Percentiles rank a stretch among this genome's conserved stretches.
phyloP scores from a whole-genome alignment of 306 rosid species.

The Dalbergia oliveri region DNA sequence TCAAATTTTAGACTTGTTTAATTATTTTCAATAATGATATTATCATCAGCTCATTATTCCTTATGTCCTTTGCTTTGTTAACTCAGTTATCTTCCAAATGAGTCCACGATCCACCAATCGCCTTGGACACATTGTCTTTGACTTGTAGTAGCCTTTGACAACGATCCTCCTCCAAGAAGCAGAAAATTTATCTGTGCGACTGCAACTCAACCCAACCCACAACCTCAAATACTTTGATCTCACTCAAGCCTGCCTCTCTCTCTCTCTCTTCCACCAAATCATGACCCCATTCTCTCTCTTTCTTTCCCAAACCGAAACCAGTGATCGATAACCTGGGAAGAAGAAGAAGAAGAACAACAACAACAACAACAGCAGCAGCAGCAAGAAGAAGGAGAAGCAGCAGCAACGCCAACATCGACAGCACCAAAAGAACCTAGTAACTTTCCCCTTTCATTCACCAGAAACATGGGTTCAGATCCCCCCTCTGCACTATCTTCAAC shows the following conservation, averaged over 20 bases:
- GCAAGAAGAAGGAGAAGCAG: neutral
- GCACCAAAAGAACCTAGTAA: neutral
- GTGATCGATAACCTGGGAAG: slow-evolving; percentile 16
- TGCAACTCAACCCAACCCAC: neutral
- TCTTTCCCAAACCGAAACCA: neutral
- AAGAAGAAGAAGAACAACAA: neutral
- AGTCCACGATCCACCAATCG: slow-evolving; percentile 22
- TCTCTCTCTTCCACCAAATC: slow-evolving; percentile 2
- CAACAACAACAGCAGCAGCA: neutral
- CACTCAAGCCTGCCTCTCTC: slow-evolving; percentile 33
- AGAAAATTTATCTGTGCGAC: neutral
- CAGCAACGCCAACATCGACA: slow-evolving; percentile 2
- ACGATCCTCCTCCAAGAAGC: slow-evolving; percentile 26
- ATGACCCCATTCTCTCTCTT: neutral
- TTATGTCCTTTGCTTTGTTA: neutral
- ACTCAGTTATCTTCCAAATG: neutral
- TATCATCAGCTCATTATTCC: no score
- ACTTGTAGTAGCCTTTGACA: neutral
- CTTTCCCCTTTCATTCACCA: neutral
- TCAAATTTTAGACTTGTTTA: no score
- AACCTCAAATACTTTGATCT: slow-evolving; percentile 11
- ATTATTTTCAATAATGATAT: no score
- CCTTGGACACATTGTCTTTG: neutral
- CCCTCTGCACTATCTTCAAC: slow-evolving; percentile 45
- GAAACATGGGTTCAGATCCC: slow-evolving; percentile 71